Base-by-base conservation (phyloP, 768 basidiomycete genomes). In the Suillus americanus region DNA sequence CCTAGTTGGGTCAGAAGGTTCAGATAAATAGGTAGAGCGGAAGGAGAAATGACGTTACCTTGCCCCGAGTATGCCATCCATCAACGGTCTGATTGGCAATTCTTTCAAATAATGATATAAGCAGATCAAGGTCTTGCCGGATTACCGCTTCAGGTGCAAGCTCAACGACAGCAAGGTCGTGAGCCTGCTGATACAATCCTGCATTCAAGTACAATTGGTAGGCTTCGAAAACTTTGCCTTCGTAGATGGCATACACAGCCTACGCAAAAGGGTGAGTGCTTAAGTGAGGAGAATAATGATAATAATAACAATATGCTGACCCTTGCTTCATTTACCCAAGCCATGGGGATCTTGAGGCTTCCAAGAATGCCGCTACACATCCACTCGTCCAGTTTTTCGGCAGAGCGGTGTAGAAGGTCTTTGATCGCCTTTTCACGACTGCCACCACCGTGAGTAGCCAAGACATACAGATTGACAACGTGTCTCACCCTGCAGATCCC, bases 291-390 rank as follows among this genome's bases (percentile, higher is more conserved):
- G 10, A 59, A 59, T 3, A 20, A 30, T 28, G 37, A 64, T 55
- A 64, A 59, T 5, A 59, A 59, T 3, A 20, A 30, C 20, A 38
- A 64, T 55, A 64, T 38, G 55, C 77, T 63, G 53, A 93, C 94
- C 85, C 92, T 91, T 13, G 95, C 92, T 73, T 96, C 93, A 45
- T 90, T 85, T n/a, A 98, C 83, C 96, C 97, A 99, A 6, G 85
- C 76, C 61, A 85, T 76, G 0, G 97, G 97, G 38, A 99, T 84
- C 67, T 89, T 89, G 37, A 97, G 78, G 70, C 88, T 92, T 5
- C 90, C 89, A 3, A 88, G 82, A 12, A 92, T 78, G 20, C 90
- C 91, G 20, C 87, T 83, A 18, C 82, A 85, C 77, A 84, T 85
- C 89, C 90, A 92, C 60, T 90, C 89, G 69, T 92, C 87, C 10